A percentile compares a stretch with the other conserved stretches of the same genome.
Evolutionary conservation across 306 rosid genomes (phyloP).

Genomic region (Notholithocarpus densiflorus): DNA sequence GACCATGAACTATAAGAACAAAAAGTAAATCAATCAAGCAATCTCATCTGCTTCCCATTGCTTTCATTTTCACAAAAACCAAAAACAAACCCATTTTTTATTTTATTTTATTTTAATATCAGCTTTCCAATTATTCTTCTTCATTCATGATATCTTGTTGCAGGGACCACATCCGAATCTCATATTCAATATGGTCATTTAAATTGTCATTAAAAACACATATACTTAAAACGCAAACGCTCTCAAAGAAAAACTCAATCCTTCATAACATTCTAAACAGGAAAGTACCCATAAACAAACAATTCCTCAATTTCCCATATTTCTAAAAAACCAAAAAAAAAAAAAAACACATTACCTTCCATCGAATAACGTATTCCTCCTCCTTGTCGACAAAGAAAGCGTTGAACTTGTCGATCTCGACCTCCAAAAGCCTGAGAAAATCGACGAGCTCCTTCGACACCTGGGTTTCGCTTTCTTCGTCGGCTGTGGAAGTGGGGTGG

Average conservation of each 20-base stretch:
- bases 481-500: slow-evolving; percentile 5
- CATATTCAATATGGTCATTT: too few relatives aligned
- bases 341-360: slow-evolving; percentile 43
- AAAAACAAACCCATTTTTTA: neutral
- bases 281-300: too few relatives aligned
- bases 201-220: too few relatives aligned
- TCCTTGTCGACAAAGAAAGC: slow-evolving; percentile 61
- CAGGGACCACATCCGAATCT: too few relatives aligned
- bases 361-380: slow-evolving; percentile 62
- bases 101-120: neutral
- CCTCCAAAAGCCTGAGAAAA: slow-evolving; percentile 56
- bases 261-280: too few relatives aligned
- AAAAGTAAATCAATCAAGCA: neutral
- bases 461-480: slow-evolving; percentile 4
- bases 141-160: too few relatives aligned
- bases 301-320: too few relatives aligned
- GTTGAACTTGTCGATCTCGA: slow-evolving; percentile 73
- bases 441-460: slow-evolving; percentile 45
- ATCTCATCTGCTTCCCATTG: neutral
- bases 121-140: too few relatives aligned
- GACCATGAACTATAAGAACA: neutral
- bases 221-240: too few relatives aligned
- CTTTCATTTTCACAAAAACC: neutral
- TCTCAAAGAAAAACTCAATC: too few relatives aligned
- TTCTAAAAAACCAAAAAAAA: neutral